These are phyloP conservation scores for Neonectria neomacrospora DNA, from an alignment of 2,329 filamentous ascomycete species.

Conservation along the genomic window DNA sequence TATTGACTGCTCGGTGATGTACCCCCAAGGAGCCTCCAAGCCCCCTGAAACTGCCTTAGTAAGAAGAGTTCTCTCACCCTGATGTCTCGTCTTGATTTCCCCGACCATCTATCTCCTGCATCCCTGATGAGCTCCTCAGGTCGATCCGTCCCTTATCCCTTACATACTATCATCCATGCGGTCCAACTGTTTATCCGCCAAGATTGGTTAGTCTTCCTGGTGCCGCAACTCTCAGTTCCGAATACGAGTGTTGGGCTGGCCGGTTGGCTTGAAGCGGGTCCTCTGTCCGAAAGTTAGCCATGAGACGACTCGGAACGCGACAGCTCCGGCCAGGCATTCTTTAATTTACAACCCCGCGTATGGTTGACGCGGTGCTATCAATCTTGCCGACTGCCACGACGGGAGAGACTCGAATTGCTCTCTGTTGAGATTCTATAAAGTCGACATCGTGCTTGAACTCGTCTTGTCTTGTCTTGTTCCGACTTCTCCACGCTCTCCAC, in stretches of 20 bases:
- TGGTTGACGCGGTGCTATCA: conserved; percentile 22
- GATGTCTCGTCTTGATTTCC: too few relatives aligned
- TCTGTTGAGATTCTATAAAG: conserved; percentile 6
- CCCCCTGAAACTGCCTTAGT: background rate
- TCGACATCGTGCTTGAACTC: conserved; percentile 4
- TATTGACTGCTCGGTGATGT: background rate
- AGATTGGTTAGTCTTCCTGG: background rate
- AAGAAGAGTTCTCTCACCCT: too few relatives aligned
- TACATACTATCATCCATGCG: conserved; percentile 1
- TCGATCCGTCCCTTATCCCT: too few relatives aligned
- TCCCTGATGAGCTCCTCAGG: too few relatives aligned
- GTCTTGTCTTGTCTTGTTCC: background rate
- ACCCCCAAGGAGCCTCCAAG: background rate
- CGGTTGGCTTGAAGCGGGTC: conserved; percentile 13
- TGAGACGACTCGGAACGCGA: conserved; percentile 44
- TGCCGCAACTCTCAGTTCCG: conserved; percentile 5
- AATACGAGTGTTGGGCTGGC: conserved; percentile 23
- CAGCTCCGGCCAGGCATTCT: conserved; percentile 32
- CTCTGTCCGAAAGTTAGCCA: background rate
- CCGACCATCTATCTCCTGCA: too few relatives aligned
- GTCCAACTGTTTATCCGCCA: conserved; percentile 34
- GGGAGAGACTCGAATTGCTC: background rate
- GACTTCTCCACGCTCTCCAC: conserved; percentile 18
- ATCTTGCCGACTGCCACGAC: conserved; percentile 6
- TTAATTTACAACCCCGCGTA: conserved; percentile 20